Base-by-base conservation (phyloP, 768 basidiomycete genomes). In the Lentinula guzmanii region DNA sequence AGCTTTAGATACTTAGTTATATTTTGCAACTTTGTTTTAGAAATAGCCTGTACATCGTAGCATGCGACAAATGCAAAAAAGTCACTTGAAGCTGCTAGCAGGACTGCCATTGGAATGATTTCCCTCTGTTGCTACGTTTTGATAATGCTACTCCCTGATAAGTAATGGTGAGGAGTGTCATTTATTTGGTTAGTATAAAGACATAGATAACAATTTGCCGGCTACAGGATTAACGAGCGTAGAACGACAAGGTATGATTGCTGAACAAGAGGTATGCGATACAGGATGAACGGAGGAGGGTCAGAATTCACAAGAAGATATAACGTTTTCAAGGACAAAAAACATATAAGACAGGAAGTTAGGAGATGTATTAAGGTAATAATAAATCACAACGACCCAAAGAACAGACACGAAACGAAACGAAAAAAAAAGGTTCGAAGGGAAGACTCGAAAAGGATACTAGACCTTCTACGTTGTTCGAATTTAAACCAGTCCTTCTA, bases 201-300 rank as follows among this genome's bases (percentile, higher is more conserved):
- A 58, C 37, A 55, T 61, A 56, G 43, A 52, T 34, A 75, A 74
- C 70, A 74, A 70, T 74, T 71, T 71, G 70, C 68, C 67, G 61
- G 70, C 64, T 76, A 79, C 76, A 77, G 65, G 69, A 74, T 76
- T 76, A 77, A 76, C 65, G 73, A 75, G 67, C 62, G 74, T 71
- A 66, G 64, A 68, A 62, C 60, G 58, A 63, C 61, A 58, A 66
- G 65, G 58, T 62, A 48, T 18, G 50, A 31, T 58, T 58, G 21
- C 41, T 60, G 64, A 68, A 67, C 63, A 65, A 65, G 61, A 52
- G 64, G 65, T 56, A 66, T 50, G 54, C 64, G 69, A 70, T 72
- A 73, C 71, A 74, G 63, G 65, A 62, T 55, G 43, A 61, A 48
- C 54, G 41, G 35, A 57, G 59, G 56, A 60, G 62, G 41, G 33